phyloP scores from a whole-genome alignment of 257 asterid genomes.

The Echites panduratus region DNA sequence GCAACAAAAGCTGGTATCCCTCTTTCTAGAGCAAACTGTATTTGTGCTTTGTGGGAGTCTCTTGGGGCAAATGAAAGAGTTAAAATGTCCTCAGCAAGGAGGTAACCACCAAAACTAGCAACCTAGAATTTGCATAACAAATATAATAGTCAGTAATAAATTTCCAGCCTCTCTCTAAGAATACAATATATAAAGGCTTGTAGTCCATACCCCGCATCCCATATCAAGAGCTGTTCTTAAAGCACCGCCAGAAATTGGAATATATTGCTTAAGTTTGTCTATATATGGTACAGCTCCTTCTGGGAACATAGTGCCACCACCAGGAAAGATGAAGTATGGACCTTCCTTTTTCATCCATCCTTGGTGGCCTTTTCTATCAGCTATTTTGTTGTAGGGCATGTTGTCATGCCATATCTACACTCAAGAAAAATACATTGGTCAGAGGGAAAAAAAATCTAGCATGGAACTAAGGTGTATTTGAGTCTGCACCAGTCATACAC shows the following conservation, averaged over 20 bases:
- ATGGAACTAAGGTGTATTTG: not conserved
- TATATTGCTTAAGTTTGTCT: conserved; percentile 87
- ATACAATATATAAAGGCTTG: not conserved
- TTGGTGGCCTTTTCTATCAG: conserved; percentile 94
- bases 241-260: conserved; percentile 78
- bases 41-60: conserved; percentile 93
- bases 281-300: conserved; percentile 91
- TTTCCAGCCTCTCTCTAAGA: not conserved
- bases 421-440: not conserved
- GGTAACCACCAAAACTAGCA: conserved; percentile 97
- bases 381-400: conserved; percentile 89
- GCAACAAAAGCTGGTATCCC: conserved; percentile 96
- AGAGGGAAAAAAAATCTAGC: no score
- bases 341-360: conserved; percentile 99
- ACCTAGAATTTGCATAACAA: conserved; percentile 47
- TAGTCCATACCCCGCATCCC: conserved; percentile 86
- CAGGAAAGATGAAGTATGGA: conserved; percentile 80
- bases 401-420: conserved; percentile 94
- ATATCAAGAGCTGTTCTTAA: conserved; percentile 96
- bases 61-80: conserved; percentile 95
- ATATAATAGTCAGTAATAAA: not conserved
- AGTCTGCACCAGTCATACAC: not conserved
- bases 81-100: conserved; percentile 71
- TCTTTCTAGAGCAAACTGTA: conserved; percentile 96
- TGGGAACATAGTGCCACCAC: conserved; percentile 96